Evolutionary conservation across 2,329 filamentous ascomycete genomes (phyloP).

Genomic region (Fusarium musae): DNA sequence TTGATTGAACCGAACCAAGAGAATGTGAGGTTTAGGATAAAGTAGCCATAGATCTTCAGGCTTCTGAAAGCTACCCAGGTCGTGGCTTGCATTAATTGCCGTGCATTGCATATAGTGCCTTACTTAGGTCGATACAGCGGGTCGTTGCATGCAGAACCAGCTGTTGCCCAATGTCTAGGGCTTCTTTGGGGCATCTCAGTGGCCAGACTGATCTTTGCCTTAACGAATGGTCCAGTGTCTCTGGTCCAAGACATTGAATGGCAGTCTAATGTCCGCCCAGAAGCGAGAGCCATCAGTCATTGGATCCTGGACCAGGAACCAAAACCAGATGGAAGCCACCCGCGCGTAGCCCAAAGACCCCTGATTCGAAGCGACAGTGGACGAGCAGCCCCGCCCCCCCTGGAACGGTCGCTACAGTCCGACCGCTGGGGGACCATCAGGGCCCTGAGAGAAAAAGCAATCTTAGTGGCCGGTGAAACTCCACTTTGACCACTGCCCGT

Average conservation of each 20-base stretch:
- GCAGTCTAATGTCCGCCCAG: conserved; percentile 15
- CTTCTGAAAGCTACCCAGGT: conserved; percentile 6
- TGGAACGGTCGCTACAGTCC: conserved; percentile 36
- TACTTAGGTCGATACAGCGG: conserved; percentile 13
- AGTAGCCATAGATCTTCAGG: conserved; percentile 1
- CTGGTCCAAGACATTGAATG: conserved; percentile 15
- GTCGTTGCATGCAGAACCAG: conserved; percentile 27
- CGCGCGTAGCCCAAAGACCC: conserved; percentile 30
- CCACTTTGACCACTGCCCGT: conserved; percentile 6
- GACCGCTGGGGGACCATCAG: conserved; percentile 28
- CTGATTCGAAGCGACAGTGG: conserved; percentile 23
- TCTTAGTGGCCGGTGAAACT: conserved; percentile 26
- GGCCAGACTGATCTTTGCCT: not conserved
- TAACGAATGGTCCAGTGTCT: not conserved
- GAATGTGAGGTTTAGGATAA: not conserved
- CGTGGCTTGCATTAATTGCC: conserved; percentile 40
- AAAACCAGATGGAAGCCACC: conserved; percentile 21
- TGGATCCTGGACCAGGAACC: conserved; percentile 20
- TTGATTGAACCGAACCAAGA: not conserved
- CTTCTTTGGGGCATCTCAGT: not conserved
- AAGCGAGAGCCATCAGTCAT: conserved; percentile 3
- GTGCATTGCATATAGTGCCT: conserved; percentile 40
- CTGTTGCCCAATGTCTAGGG: not conserved
- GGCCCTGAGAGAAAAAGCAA: conserved; percentile 17
- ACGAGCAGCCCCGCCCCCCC: conserved; percentile 11